Evolutionary conservation across 306 rosid genomes (phyloP).

Genomic region (Sophora flavescens): DNA sequence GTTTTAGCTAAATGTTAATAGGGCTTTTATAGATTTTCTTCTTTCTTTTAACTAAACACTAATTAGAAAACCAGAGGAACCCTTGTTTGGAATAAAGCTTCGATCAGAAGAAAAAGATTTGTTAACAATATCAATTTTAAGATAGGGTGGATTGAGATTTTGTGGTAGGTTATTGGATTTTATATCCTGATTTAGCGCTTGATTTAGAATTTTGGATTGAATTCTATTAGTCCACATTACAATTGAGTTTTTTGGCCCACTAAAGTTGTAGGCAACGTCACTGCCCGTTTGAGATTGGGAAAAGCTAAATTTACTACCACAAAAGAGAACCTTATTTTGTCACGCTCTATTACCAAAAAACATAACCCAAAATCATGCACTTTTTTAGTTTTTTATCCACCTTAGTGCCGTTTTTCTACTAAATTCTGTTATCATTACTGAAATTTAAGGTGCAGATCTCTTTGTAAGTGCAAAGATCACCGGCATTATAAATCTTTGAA

Average conservation of each 20-base stretch:
- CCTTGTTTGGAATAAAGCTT: too few species aligned
- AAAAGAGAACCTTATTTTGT: not conserved
- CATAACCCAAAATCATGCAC: too few species aligned
- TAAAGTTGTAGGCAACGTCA: not conserved
- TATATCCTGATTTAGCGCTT: not conserved
- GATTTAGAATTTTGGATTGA: not conserved
- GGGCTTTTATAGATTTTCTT: too few species aligned
- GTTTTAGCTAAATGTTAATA: not conserved
- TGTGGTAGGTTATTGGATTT: not conserved
- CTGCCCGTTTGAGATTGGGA: not conserved
- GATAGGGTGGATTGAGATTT: not conserved
- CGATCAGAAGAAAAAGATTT: too few species aligned
- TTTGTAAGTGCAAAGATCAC: not conserved
- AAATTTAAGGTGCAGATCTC: too few species aligned
- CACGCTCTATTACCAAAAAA: too few species aligned
- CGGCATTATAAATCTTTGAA: not conserved
- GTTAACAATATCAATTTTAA: not conserved
- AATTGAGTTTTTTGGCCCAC: not conserved
- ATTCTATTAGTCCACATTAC: not conserved
- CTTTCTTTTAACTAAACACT: too few species aligned
- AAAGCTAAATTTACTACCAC: not conserved
- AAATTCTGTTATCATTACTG: not conserved
- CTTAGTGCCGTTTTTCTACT: too few species aligned
- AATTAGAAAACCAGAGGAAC: too few species aligned
- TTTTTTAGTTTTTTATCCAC: too few species aligned